Base-by-base conservation (phyloP, 371 early-diverging fungal genomes). In the Haplosporangium sp. region DNA sequence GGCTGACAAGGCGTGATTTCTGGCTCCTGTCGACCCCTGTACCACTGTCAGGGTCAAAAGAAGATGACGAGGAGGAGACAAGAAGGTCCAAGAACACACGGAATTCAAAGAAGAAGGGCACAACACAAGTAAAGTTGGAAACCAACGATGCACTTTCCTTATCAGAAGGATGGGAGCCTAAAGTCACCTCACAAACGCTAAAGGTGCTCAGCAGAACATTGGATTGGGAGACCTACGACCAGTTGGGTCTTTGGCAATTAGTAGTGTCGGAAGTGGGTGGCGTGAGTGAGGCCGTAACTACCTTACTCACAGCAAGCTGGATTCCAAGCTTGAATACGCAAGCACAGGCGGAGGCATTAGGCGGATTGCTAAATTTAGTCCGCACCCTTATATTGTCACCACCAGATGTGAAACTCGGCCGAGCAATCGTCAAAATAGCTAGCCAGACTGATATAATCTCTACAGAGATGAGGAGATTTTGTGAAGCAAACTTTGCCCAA, bases 241-340 rank as follows among this genome's bases (percentile, higher is more conserved):
- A 82, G 40, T 17, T 82, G 39, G 82, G 69, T 17, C 53, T 82
- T 44, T 82, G 82, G 82, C 82, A 82, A 42, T 39, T 82, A 63
- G 37, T 72, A 13, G 27, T 59, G 2, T 82, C 82, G 1, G 82
- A 82, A 48, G 15, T 75, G 13, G 82, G 82, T 20, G 82, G 82
- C 17, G 57, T 65, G 1, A n/a, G 64, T 6, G 66, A 69, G 27
- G 68, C 76, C 0, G 66, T 69, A 6, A 52, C 67, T 5, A 38
- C 57, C 1, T 45, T 82, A 55, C 67, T 82, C 17, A 34, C 44
- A 13, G 76, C 76, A 10, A 53, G 48, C 52, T 82, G 82, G 82
- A 38, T 82, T n/a, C 72, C 70, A 2, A 27, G 66, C 0, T 48
- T 76, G 70, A 76, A 42, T 2, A 40, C 59, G 15, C 9, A 39